A percentile compares a stretch with the other conserved stretches of the same genome.
Conservation (phyloP, 129 eudicot species). For the Silybum marianum region DNA sequence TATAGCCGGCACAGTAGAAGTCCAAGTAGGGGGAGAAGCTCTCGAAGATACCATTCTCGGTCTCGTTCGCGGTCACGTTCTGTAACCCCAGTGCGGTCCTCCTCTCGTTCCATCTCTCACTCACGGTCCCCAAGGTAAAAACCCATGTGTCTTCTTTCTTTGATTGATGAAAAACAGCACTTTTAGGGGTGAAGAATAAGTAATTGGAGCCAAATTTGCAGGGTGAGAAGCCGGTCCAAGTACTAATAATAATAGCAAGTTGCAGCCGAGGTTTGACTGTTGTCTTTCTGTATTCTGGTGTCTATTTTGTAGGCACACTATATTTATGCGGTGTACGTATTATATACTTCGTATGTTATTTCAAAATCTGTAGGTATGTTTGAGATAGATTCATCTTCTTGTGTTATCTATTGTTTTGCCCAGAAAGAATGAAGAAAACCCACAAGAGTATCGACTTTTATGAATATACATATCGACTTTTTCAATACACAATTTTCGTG, state of each 20-base stretch:
- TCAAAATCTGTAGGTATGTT: background rate
- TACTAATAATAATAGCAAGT: conserved; percentile 30
- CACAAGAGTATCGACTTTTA: background rate
- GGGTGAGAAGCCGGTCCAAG: conserved; percentile 76
- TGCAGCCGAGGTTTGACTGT: conserved; percentile 20
- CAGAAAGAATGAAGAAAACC: background rate
- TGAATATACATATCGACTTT: too few relatives aligned
- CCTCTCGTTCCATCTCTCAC: conserved; percentile 50
- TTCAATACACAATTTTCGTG: too few relatives aligned
- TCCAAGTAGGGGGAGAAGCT: conserved; percentile 71
- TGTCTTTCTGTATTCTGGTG: conserved; percentile 1
- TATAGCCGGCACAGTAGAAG: conserved; percentile 71
- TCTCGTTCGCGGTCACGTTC: conserved; percentile 61
- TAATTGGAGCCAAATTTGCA: conserved; percentile 36
- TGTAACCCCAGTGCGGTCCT: conserved; percentile 36
- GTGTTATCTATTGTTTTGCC: background rate
- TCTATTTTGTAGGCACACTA: conserved; percentile 17
- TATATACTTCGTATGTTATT: conserved; percentile 4
- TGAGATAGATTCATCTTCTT: background rate
- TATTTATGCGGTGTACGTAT: conserved; percentile 15
- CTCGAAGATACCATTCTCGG: conserved; percentile 57
- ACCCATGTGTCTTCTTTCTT: background rate
- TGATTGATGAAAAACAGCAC: conserved; percentile 1
- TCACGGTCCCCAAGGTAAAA: conserved; percentile 76
- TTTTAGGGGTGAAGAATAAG: conserved; percentile 11